Evolutionary conservation across 495 filamentous ascomycete genomes (phyloP), one percentile per base, ranked within the genome.

Genomic region (Penicillium cosmopolitanum): DNA sequence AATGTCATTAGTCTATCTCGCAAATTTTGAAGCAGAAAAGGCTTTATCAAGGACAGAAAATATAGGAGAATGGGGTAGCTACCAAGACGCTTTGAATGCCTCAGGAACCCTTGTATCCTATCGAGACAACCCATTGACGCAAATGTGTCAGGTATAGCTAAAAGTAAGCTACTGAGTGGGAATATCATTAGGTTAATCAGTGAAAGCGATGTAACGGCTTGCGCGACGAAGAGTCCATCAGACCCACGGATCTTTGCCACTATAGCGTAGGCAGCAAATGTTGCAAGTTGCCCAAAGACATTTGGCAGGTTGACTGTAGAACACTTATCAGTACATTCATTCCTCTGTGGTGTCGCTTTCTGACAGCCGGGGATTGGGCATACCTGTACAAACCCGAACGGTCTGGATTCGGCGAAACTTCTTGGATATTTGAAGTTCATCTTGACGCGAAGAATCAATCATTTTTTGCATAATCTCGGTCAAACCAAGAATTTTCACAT

Each of bases 91-190:
- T 38, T 57, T 0, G 46, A 51, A 12, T 54, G 40, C n/a, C 21
- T 62, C 10, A 67, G 57, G 28, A 68, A 68, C 5, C 59, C 57
- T 23, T 68, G 62, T 51, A 68, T 50, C 35, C 66, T 50, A 52
- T 63, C 4, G 6, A 68, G 33, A 38, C 66, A 65, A 16, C 66
- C 62, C 21, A 68, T 61, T 16, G 66, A 68, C 3, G 60, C 56
- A 46, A 55, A 68, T 38, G 66, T 61, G 31, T 63, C 62, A 5
- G 66, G 62, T 56, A 68, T 61, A 1, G 66, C 62, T 9, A 56
- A 5, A 46, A 65, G 44, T 0, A 65, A 55, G 5, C 55, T 31
- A 4, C 38, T 57, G 13, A 65, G 60, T 6, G 62, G 62, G 10
- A n/a, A 61, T 23, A 65, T 57, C 46, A 68, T 50, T 53, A 68